Evolutionary conservation across 208 protist species (phyloP).

Genomic region (Leptomonas pyrrhocoris): DNA sequence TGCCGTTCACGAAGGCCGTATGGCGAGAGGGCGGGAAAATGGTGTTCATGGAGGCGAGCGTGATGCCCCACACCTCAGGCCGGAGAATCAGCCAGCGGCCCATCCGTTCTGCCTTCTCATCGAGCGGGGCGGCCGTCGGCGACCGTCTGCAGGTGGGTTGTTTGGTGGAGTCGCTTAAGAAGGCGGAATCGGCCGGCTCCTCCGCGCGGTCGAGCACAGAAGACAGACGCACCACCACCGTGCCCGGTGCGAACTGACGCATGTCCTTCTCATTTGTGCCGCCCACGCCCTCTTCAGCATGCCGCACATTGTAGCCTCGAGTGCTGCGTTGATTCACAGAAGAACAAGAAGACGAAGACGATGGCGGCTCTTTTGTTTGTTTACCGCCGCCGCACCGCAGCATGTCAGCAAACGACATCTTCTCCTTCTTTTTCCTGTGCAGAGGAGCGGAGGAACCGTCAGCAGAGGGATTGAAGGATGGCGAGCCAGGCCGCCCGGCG

Average conservation of each 20-base stretch:
- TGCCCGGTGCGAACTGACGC: slow-evolving; percentile 36
- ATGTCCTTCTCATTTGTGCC: slow-evolving; percentile 21
- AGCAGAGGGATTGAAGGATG: not conserved
- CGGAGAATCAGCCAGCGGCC: slow-evolving; percentile 81
- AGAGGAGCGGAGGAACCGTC: not conserved
- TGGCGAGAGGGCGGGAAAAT: slow-evolving; percentile 60
- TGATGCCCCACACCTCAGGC: slow-evolving; percentile 78
- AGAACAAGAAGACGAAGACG: slow-evolving; percentile 1
- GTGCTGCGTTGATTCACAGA: no score
- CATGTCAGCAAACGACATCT: slow-evolving; percentile 26
- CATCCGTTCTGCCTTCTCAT: slow-evolving; percentile 36
- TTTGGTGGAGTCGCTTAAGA: slow-evolving; percentile 29
- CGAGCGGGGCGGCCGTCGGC: slow-evolving; percentile 20
- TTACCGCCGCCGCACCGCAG: slow-evolving; percentile 28
- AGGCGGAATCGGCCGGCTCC: slow-evolving; percentile 37
- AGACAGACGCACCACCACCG: slow-evolving; percentile 61
- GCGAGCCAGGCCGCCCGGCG: not conserved
- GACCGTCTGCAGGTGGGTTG: slow-evolving; percentile 29
- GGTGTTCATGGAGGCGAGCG: slow-evolving; percentile 64
- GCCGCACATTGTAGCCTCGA: not conserved
- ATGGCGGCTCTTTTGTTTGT: slow-evolving; percentile 33
- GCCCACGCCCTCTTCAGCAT: slow-evolving; percentile 1
- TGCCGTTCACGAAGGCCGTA: slow-evolving; percentile 81
- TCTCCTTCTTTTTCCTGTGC: slow-evolving; percentile 12
- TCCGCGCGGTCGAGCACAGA: slow-evolving; percentile 43